Evolutionary conservation across 768 basidiomycete genomes (phyloP), one percentile per base, ranked within the genome.

Genomic region (Myochromella boudieri): DNA sequence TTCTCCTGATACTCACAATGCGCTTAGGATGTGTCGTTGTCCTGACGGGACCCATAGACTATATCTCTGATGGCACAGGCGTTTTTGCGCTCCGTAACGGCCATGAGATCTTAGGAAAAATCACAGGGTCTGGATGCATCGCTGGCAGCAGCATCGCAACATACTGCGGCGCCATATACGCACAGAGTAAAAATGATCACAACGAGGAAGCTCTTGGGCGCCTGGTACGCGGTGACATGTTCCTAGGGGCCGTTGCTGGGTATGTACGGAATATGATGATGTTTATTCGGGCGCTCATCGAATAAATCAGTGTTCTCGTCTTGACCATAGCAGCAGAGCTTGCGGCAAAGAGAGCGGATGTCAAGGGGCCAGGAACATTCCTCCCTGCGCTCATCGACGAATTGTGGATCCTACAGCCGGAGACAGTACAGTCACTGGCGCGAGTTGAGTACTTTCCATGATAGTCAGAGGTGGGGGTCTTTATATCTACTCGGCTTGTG

Each of bases 121-220:
- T 97, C 46, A 97, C 95, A 0, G 95, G 94, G 0, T 89, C 89
- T 20, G 94, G 94, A 3, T 97, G 94, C 59, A 82, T 95, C 63
- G 70, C 82, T 18, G 88, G 87, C 21, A 87, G 87, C 8, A 72
- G 78, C 24, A 77, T 95, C 38, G 87, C 91, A 0, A 80, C 85
- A 12, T 94, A 85, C 66, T 90, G 87, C 61, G 91, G 85, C 3
- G 81, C 84, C 9, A 71, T 77, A 44, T 48, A 60, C 15, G 59
- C 77, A 24, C 62, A 64, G 25, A 65, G 65, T n/a, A 33, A 61
- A 54, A 45, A 61, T 38, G 43, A 55, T 51, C 65, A 67, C 12
- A n/a, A n/a, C n/a, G n/a, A n/a, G n/a, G n/a, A n/a, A n/a, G n/a
- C n/a, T n/a, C n/a, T n/a, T n/a, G 76, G 71, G 2, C 68, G 62